Evolutionary conservation across 139 green algal genomes (phyloP), one percentile per base, ranked within the genome.

Genomic region (Nannochloris sp.): DNA sequence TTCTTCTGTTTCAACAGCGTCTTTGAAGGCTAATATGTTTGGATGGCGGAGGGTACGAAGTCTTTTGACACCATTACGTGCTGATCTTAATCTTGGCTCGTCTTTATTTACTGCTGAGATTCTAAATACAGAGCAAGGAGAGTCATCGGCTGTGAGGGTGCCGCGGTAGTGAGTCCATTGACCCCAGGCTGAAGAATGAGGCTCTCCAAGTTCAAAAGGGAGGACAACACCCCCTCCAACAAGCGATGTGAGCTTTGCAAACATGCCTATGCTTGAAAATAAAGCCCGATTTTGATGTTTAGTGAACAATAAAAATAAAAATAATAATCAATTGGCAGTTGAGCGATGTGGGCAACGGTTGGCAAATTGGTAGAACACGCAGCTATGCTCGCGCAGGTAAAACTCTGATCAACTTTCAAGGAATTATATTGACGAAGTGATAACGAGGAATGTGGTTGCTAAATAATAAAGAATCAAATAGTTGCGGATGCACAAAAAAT

Each of bases 11-110:
- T 97, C 90, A 6, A 76, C 34, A 30, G 81, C 86, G 56, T 95
- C 87, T 54, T 87, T 88, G 76, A 88, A 95, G 0, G 72, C 64
- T 31, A 97, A 65, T 1, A 96, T 61, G 64, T 95, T 90, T 12
- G 90, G 90, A 54, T 96, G 90, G 13, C 89, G 83, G 13, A 68
- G 27, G 78, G 82, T 90, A 25, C 82, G 77, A 15, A 97, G 74
- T 1, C 87, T 68, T 73, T 84, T 92, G 2, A 92, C 81, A 19
- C 88, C 87, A 63, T 96, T 92, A 6, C 87, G 53, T 0, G 85
- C 90, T 6, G 74, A 74, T 3, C 75, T 75, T 15, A 95, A 63
- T 42, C 68, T 78, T 1, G 57, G 60, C 39, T 95, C 85, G 4
- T 77, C 66, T 1, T 80, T 69, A 63, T 79, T 77, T 4, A 48